Conservation (phyloP, 257 asterid species). For the Ocimum tenuiflorum region DNA sequence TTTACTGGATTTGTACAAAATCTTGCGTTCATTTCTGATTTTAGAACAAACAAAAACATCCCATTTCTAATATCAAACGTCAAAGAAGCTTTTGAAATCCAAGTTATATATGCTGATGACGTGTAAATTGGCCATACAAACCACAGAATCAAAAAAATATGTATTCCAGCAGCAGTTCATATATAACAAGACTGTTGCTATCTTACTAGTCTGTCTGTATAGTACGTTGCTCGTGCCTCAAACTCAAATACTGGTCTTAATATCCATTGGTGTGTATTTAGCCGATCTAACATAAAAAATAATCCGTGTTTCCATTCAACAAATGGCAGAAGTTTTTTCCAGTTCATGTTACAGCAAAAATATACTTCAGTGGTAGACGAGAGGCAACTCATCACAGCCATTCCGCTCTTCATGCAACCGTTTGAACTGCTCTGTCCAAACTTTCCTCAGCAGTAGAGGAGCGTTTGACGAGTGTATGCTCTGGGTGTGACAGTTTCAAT, state of each 20-base stretch:
- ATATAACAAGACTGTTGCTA: too few relatives aligned
- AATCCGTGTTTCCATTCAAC: background rate
- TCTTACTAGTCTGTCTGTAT: too few relatives aligned
- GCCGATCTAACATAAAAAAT: conserved; percentile 18
- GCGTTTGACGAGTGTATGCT: conserved; percentile 68
- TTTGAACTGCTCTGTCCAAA: conserved; percentile 76
- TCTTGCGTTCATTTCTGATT: too few relatives aligned
- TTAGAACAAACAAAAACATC: too few relatives aligned
- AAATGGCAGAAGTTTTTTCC: conserved; percentile 12
- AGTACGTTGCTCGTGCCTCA: background rate
- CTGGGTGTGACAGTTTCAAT: conserved; percentile 74
- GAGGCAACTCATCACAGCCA: background rate
- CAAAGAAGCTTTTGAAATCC: too few relatives aligned
- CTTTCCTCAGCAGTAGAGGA: conserved; percentile 57
- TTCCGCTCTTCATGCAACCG: conserved; percentile 46
- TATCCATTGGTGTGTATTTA: conserved; percentile 5
- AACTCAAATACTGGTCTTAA: background rate
- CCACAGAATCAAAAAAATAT: too few relatives aligned
- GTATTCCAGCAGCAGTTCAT: too few relatives aligned
- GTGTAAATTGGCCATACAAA: too few relatives aligned
- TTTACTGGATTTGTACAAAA: too few relatives aligned
- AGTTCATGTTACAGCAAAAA: conserved; percentile 10
- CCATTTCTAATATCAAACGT: too few relatives aligned
- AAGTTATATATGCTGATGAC: too few relatives aligned
- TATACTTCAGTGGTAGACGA: conserved; percentile 13